These are phyloP conservation scores for Penicillium oxalicum DNA, from an alignment of 2,329 filamentous ascomycete genomes.

Conservation along the genomic window DNA sequence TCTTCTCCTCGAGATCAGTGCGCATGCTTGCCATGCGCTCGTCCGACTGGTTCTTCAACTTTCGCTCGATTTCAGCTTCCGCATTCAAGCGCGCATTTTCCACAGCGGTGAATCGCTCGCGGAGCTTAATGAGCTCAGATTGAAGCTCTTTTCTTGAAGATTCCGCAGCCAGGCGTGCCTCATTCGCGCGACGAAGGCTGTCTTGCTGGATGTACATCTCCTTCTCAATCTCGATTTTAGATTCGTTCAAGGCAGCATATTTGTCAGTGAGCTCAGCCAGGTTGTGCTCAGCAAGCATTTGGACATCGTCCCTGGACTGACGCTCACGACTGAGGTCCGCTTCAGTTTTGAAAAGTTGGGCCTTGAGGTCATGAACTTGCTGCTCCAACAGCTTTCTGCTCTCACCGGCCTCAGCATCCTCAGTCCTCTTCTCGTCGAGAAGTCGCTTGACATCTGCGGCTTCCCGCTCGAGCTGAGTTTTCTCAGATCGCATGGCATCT, in stretches of 20 bases:
- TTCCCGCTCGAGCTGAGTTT: constrained; percentile 78
- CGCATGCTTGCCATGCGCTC: constrained; percentile 73
- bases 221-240: constrained; percentile 96
- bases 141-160: constrained; percentile 86
- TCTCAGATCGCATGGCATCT: constrained; percentile 78
- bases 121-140: constrained; percentile 72
- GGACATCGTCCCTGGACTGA: constrained; percentile 89
- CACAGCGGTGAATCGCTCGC: constrained; percentile 74
- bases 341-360: constrained; percentile 76
- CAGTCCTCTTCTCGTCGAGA: constrained; percentile 80
- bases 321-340: constrained; percentile 84
- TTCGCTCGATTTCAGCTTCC: constrained; percentile 72
- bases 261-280: constrained; percentile 76
- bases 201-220: constrained; percentile 96
- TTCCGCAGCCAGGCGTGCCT: constrained; percentile 73
- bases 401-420: constrained; percentile 78
- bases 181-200: constrained; percentile 75
- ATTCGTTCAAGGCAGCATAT: constrained; percentile 78
- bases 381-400: constrained; percentile 76
- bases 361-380: constrained; percentile 82
- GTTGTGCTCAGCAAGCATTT: constrained; percentile 84
- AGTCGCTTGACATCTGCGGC: constrained; percentile 80
- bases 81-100: constrained; percentile 82
- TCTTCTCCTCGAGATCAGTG: constrained; percentile 73
- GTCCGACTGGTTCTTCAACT: constrained; percentile 67